Evolutionary conservation across 2,329 filamentous ascomycete species (phyloP).

Genomic region (Colletotrichum viniferum): DNA sequence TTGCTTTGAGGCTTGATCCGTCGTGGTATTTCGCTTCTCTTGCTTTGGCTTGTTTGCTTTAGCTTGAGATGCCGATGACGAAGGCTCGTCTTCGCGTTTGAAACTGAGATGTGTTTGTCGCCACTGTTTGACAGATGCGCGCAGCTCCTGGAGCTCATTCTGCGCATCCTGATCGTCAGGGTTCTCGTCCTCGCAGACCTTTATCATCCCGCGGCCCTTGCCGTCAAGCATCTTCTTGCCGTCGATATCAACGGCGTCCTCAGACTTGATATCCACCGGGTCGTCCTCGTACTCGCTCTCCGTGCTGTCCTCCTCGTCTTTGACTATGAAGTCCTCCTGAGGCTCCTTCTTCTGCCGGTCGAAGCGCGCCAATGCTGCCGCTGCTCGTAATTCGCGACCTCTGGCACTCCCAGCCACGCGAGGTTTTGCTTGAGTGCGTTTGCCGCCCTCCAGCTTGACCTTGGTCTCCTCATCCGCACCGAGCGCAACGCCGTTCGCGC

Average conservation of each 20-base stretch:
- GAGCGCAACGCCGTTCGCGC: constrained; percentile 68
- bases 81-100: not conserved
- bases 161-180: constrained; percentile 58
- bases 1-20: not conserved
- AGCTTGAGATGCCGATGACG: not conserved
- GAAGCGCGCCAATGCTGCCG: constrained; percentile 77
- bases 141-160: constrained; percentile 72
- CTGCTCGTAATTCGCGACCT: constrained; percentile 76
- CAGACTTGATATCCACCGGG: constrained; percentile 42
- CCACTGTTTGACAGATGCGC: constrained; percentile 38
- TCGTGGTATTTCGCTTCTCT: not conserved
- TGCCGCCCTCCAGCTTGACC: constrained; percentile 70
- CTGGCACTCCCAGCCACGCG: constrained; percentile 76
- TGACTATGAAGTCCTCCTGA: constrained; percentile 32
- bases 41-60: not conserved
- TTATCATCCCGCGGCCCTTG: constrained; percentile 71
- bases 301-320: constrained; percentile 38
- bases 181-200: constrained; percentile 75
- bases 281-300: constrained; percentile 54
- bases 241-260: constrained; percentile 67
- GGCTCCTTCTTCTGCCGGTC: constrained; percentile 62
- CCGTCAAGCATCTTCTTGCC: constrained; percentile 68
- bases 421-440: constrained; percentile 66
- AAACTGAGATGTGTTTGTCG: constrained; percentile 15
- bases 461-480: constrained; percentile 73